phyloP scores from a whole-genome alignment of 2,329 filamentous ascomycete species.

The Colletotrichum tropicale region DNA sequence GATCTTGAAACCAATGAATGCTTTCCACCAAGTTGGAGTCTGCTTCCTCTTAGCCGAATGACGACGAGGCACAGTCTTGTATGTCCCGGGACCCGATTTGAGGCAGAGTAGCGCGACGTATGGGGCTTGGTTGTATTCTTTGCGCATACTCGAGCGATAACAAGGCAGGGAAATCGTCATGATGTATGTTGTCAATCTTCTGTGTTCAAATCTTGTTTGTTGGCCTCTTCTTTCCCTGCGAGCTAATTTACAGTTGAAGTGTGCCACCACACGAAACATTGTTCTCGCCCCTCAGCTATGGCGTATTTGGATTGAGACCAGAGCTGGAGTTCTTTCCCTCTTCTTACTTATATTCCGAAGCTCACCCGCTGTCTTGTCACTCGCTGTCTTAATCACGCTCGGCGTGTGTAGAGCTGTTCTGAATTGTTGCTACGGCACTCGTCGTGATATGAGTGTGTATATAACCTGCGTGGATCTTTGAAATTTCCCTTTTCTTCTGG shows the following conservation, averaged over 20 bases:
- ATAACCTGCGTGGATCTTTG: background rate
- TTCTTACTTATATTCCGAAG: rapidly evolving
- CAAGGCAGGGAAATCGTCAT: background rate
- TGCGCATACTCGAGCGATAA: background rate
- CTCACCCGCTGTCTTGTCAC: too few species aligned
- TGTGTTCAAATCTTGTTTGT: background rate
- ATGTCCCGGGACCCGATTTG: rapidly evolving
- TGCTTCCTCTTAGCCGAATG: rapidly evolving
- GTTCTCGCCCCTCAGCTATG: too few species aligned
- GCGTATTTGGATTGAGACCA: background rate
- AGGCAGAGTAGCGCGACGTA: background rate
- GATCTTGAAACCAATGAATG: too few species aligned
- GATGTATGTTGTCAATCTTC: background rate
- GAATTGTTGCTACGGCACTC: background rate
- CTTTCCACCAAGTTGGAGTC: too few species aligned
- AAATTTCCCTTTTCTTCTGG: rapidly evolving
- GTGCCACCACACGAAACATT: background rate
- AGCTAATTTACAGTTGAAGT: too few species aligned
- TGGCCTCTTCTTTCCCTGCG: too few species aligned
- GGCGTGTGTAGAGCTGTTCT: background rate
- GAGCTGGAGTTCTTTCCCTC: rapidly evolving
- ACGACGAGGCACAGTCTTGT: rapidly evolving
- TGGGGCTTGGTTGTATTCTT: background rate
- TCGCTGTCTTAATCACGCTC: background rate
- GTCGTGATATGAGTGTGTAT: rapidly evolving